Evolutionary conservation across 306 rosid species (phyloP).

Genomic region (Rubus idaeus): DNA sequence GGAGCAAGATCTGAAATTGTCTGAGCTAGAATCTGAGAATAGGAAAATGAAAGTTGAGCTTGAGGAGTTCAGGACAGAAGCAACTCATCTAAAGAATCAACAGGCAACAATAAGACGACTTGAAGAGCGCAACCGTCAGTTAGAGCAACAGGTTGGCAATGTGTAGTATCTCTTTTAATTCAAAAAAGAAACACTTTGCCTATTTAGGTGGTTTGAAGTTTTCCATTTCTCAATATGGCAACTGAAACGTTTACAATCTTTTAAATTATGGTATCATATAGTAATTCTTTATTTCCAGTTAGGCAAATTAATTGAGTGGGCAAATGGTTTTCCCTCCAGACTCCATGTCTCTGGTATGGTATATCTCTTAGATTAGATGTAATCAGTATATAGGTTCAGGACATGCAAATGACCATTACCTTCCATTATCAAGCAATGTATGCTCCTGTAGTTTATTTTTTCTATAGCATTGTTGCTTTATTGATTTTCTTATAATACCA

Average conservation of each 20-base stretch:
- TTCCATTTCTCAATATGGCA: slow-evolving; percentile 7
- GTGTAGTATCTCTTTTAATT: background rate
- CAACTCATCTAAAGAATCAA: slow-evolving; percentile 95
- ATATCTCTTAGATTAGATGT: background rate
- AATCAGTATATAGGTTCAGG: background rate
- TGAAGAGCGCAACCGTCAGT: slow-evolving; percentile 92
- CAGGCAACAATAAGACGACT: slow-evolving; percentile 98
- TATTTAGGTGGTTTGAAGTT: background rate
- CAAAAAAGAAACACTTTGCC: background rate
- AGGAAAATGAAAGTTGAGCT: slow-evolving; percentile 98
- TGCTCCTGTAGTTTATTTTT: too few relatives aligned
- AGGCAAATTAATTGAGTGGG: background rate
- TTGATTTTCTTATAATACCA: too few relatives aligned
- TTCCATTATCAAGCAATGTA: background rate
- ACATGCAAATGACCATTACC: background rate
- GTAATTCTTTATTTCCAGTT: background rate
- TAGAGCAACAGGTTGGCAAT: slow-evolving; percentile 83
- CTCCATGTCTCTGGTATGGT: background rate
- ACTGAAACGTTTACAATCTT: background rate
- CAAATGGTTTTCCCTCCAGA: background rate
- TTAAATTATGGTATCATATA: background rate
- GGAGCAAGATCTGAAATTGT: slow-evolving; percentile 89
- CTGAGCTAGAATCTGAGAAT: slow-evolving; percentile 90
- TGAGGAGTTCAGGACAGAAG: slow-evolving; percentile 97
- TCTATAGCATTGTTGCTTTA: too few relatives aligned